Evolutionary conservation across 257 asterid genomes (phyloP).

Genomic region (Nicotiana benthamiana): DNA sequence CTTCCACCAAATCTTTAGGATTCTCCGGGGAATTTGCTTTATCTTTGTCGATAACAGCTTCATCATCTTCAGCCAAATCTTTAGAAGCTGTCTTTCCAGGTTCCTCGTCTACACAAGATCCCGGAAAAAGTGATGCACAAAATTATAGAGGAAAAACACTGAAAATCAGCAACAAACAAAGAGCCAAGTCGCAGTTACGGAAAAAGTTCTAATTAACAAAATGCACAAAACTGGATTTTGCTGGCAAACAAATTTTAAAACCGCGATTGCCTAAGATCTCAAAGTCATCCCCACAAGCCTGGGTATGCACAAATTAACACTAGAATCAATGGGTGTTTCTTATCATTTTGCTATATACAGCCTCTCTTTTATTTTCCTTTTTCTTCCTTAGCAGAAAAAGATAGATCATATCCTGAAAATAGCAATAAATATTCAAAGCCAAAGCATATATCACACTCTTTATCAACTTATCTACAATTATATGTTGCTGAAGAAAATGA

Average conservation of each 20-base stretch:
- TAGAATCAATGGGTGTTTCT: no score
- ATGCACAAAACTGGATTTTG: background rate
- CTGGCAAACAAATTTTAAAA: background rate
- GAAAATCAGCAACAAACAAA: background rate
- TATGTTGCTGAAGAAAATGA: no score
- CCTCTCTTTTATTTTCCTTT: background rate
- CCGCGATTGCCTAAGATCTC: background rate
- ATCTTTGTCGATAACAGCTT: conserved; percentile 5
- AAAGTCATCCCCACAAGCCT: background rate
- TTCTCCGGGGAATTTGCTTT: background rate
- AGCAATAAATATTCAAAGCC: background rate
- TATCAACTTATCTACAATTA: no score
- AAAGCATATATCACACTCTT: background rate
- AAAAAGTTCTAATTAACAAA: background rate
- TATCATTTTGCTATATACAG: background rate
- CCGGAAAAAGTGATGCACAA: background rate
- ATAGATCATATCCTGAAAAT: background rate
- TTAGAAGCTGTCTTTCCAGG: conserved; percentile 17
- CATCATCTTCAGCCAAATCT: conserved; percentile 10
- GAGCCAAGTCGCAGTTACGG: background rate
- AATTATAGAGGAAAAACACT: background rate
- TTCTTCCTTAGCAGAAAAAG: background rate
- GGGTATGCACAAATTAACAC: background rate
- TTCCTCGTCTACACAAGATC: conserved; percentile 31
- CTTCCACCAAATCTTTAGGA: conserved; percentile 11